Evolutionary conservation across 805 yeast species (phyloP), one percentile per base, ranked within the genome.

Genomic region (Martiniozyma abietophila): DNA sequence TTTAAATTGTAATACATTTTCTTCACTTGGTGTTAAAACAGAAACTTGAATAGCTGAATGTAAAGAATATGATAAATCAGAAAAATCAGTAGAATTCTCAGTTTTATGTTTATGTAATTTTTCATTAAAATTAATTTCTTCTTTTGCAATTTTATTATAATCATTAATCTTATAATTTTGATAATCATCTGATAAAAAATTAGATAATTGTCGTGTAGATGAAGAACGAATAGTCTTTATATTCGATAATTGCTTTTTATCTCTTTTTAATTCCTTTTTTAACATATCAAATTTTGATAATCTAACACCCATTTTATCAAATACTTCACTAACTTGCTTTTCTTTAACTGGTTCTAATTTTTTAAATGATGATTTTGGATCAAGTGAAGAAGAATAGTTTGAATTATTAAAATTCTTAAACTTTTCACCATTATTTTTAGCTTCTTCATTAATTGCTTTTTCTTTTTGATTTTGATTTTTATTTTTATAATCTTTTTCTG

Each of bases 41-140:
- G 53, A 56, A 21, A 56, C 43, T 17, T 54, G 53, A 21, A 49
- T 44, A 8, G 59, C 61, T 3, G 58, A 49, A 35, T 54, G 60
- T 11, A 55, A 39, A 35, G 58, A 52, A 35, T 50, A 53, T 2
- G 51, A 41, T 5, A 41, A 46, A 36, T 54, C 59, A 4, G 35
- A 35, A 26, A 18, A 45, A 34, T 53, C 54, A 8, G 46, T 22
- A 6, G 61, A 55, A 20, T 39, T 34, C n/a, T 43, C 49, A 4
- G 40, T 27, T 21, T 38, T 36, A 3, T 11, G 27, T 17, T 43
- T 39, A 36, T 52, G 57, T 7, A 48, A 36, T n/a, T 19, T 36
- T 18, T 29, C 30, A 8, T 26, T 35, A n/a, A n/a, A n/a, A n/a
- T n/a, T n/a, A 9, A 22, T 23, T 12, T 28, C 27, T 17, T 22